Percentiles rank a stretch among this genome's conserved stretches.
Evolutionary conservation across 208 protist species (phyloP).

Genomic region (Naegleria fowleri): DNA sequence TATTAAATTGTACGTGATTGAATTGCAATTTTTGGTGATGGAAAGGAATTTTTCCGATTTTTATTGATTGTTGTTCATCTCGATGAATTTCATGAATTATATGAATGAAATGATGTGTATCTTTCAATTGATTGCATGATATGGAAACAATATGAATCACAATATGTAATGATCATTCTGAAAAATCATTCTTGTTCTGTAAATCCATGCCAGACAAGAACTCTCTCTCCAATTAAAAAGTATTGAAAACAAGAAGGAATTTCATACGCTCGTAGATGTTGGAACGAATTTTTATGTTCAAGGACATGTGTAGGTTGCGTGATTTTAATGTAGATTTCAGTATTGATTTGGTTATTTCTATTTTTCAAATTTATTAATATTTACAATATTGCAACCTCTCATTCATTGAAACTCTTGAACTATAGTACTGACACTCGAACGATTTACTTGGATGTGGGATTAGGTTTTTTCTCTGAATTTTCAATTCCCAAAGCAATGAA

Average conservation of each 20-base stretch:
- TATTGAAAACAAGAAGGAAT: neutral
- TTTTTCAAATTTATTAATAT: no score
- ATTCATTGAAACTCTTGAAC: neutral
- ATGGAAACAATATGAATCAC: no score
- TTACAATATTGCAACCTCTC: neutral
- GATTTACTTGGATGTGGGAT: neutral
- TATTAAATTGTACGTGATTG: neutral
- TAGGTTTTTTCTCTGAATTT: neutral
- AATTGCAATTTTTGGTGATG: no score
- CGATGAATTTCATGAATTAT: no score
- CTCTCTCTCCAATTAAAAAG: neutral
- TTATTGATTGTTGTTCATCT: no score
- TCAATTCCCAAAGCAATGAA: neutral
- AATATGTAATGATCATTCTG: no score
- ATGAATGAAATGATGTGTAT: no score
- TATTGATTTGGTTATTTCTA: no score
- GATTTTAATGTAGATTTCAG: no score
- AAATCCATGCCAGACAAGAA: neutral
- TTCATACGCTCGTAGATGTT: neutral
- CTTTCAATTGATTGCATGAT: no score
- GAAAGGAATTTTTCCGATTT: no score
- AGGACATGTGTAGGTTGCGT: neutral
- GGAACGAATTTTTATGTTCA: neutral
- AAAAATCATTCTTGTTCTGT: no score
- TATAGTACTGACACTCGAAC: neutral